These are phyloP conservation scores for Jackrogersella multiformis DNA, from an alignment of 495 filamentous ascomycete species.

Conservation along the genomic window DNA sequence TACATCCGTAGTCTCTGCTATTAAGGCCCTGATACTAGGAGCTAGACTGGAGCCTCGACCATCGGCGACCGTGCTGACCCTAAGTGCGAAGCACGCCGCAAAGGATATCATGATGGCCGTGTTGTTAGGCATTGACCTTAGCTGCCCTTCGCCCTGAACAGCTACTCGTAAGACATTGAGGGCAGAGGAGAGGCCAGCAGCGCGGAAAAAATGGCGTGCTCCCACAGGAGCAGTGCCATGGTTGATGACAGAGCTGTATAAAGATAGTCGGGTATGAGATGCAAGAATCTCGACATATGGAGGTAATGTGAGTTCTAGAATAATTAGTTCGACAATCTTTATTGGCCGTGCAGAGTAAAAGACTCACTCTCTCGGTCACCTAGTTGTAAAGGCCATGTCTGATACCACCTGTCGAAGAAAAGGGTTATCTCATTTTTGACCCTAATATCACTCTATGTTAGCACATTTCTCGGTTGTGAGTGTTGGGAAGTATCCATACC, in stretches of 20 bases:
- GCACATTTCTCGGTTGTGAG: background rate
- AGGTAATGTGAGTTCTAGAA: constrained; percentile 65
- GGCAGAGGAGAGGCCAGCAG: constrained; percentile 72
- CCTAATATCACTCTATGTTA: constrained; percentile 17
- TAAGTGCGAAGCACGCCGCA: constrained; percentile 74
- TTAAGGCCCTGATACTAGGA: constrained; percentile 72
- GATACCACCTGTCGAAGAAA: constrained; percentile 47
- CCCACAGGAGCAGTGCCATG: constrained; percentile 74
- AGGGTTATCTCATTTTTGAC: constrained; percentile 45
- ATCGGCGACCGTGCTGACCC: constrained; percentile 66
- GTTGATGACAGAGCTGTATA: constrained; percentile 79
- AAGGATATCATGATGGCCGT: constrained; percentile 82
- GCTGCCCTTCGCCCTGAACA: constrained; percentile 72
- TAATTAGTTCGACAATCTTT: background rate
- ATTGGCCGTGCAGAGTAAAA: background rate
- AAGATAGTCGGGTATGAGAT: constrained; percentile 75
- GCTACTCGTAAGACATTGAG: constrained; percentile 78
- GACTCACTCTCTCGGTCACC: constrained; percentile 45
- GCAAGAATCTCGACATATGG: constrained; percentile 79
- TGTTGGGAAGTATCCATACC: constrained; percentile 22
- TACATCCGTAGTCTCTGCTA: constrained; percentile 74
- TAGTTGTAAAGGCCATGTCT: constrained; percentile 47
- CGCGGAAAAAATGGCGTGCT: constrained; percentile 75
- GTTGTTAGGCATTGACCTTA: constrained; percentile 81
- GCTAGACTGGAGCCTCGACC: constrained; percentile 66